Base-by-base conservation (phyloP, 345 rosid genomes). In the Corchorus capsularis region DNA sequence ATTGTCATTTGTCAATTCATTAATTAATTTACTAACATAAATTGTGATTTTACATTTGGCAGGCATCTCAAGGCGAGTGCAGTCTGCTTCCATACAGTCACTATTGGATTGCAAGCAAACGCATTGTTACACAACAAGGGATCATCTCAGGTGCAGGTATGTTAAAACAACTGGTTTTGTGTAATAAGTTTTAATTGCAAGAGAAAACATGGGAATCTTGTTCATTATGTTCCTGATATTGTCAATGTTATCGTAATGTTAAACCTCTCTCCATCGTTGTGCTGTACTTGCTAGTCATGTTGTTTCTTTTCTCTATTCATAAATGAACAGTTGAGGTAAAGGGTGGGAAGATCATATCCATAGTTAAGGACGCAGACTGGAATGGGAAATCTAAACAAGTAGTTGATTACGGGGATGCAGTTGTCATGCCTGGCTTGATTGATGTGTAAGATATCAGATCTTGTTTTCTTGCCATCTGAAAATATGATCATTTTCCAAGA, bases 371-470 rank as follows among this genome's bases (percentile, higher is more conserved):
- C 79, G 89, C 53, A 12, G 91, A 92, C 78, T 96, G 94, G 94
- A 75, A 49, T 53, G 84, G 78, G 67, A 72, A 77, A 35, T 82
- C 82, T 67, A 86, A 83, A 35, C 79, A 87, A 63, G 82, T 87
- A 47, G 63, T 94, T 68, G 91, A 95, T 69, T 93, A 89, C 78
- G 97, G 90, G 43, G 91, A 95, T 63, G 98, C 98, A 64, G 97
- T 95, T 11, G 82, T 93, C 78, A 92, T 95, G 99, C 99, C 99
- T 70, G 99, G 99, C 69, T 78, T 95, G 82, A 77, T 95, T 79
- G 99, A 95, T 74, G 97, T 91, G 99, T 95, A 86, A 79, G 93
- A 80, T 59, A 53, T 69, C 15, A 5, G 65, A 62, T 61, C 27
- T 72, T 41, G 17, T 79, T 53, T 49, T 55, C 37, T 56, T 60